Percentiles rank a stretch among this genome's conserved stretches.
These are phyloP conservation scores for Fragaria iinumae DNA, from an alignment of 306 rosid genomes.

Conservation along the genomic window DNA sequence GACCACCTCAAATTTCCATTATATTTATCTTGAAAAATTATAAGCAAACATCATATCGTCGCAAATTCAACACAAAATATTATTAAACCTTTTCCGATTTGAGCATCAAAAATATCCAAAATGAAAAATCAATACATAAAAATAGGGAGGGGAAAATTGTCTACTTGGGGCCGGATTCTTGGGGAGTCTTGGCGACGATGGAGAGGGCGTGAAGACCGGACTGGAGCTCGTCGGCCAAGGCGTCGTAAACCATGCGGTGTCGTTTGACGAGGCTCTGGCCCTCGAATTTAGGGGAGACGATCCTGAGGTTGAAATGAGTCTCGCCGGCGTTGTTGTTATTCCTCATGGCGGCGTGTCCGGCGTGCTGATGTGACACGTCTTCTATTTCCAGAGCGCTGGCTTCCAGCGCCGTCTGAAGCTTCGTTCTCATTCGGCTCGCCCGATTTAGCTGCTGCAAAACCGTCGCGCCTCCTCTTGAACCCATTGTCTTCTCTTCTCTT, in stretches of 20 bases:
- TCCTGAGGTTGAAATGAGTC: slow-evolving; percentile 76
- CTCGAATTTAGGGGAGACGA: slow-evolving; percentile 69
- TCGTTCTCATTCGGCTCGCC: slow-evolving; percentile 62
- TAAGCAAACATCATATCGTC: neutral
- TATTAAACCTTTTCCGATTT: neutral
- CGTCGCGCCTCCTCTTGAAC: slow-evolving; percentile 48
- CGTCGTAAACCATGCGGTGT: slow-evolving; percentile 60
- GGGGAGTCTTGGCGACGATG: slow-evolving; percentile 56
- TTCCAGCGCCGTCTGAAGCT: slow-evolving; percentile 66
- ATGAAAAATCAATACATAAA: neutral
- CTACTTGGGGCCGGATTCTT: slow-evolving; percentile 27
- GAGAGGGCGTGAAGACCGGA: slow-evolving; percentile 65
- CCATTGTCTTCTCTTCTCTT: slow-evolving; percentile 34
- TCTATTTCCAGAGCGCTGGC: slow-evolving; percentile 64
- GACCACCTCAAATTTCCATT: neutral
- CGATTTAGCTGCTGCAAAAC: slow-evolving; percentile 42
- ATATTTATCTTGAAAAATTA: neutral
- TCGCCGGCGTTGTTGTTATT: slow-evolving; percentile 39
- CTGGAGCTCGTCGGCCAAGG: slow-evolving; percentile 56
- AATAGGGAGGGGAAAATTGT: neutral
- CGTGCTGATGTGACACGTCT: slow-evolving; percentile 88
- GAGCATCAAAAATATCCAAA: neutral
- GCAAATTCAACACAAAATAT: neutral
- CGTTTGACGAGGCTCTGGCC: slow-evolving; percentile 62
- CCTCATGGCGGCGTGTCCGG: slow-evolving; percentile 73